Conservation (phyloP, 2,329 filamentous ascomycete genomes). For the Emmonsiellopsis sp. region DNA sequence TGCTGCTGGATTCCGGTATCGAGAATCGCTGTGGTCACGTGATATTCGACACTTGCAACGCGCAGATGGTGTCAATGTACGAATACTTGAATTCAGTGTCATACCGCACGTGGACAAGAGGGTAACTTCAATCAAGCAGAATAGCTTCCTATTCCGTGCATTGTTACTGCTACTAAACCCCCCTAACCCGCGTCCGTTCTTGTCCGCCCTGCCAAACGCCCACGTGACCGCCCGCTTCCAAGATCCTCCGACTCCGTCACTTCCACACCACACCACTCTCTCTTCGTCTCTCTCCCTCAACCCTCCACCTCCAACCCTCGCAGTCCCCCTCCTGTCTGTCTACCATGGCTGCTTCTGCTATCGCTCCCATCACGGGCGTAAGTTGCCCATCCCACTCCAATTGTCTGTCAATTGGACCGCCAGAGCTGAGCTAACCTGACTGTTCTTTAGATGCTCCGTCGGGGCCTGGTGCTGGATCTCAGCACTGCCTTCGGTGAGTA, state of each 20-base stretch:
- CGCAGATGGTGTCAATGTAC: too few relatives aligned
- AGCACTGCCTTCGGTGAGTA: slow-evolving; percentile 56
- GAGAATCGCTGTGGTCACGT: too few relatives aligned
- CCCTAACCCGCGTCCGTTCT: too few relatives aligned
- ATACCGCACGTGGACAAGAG: too few relatives aligned
- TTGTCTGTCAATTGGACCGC: slow-evolving; percentile 3
- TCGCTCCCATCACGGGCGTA: slow-evolving; percentile 42
- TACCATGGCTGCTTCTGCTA: slow-evolving; percentile 29
- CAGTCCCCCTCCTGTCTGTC: not conserved
- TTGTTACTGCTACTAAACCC: too few relatives aligned
- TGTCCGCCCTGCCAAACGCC: too few relatives aligned
- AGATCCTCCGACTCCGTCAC: not conserved
- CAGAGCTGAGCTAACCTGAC: slow-evolving; percentile 3
- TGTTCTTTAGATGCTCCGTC: slow-evolving; percentile 52
- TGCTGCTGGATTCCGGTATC: too few relatives aligned
- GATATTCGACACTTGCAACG: too few relatives aligned
- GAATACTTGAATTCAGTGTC: too few relatives aligned
- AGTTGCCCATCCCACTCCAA: slow-evolving; percentile 13
- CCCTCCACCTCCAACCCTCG: not conserved
- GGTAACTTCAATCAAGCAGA: too few relatives aligned
- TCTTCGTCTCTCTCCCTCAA: not conserved
- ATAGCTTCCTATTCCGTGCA: too few relatives aligned
- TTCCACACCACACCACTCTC: not conserved
- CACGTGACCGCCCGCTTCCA: not conserved
- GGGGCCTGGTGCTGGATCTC: slow-evolving; percentile 57